These are phyloP conservation scores for Colletotrichum trifolii DNA, from an alignment of 2,329 filamentous ascomycete genomes.

Conservation along the genomic window DNA sequence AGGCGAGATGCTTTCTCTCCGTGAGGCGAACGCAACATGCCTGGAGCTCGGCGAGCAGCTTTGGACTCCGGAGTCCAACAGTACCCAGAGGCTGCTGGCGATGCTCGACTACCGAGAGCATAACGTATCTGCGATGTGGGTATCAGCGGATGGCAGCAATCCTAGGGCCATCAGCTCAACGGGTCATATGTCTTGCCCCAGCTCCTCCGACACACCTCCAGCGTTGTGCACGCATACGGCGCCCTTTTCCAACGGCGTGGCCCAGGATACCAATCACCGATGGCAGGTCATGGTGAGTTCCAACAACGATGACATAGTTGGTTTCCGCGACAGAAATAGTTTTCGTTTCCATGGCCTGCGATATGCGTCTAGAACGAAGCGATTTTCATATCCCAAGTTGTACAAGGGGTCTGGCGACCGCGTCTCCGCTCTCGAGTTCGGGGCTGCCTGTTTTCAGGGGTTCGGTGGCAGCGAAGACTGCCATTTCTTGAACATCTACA, in stretches of 20 bases:
- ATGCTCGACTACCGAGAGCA: constrained; percentile 49
- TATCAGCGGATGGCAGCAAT: constrained; percentile 40
- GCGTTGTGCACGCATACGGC: constrained; percentile 57
- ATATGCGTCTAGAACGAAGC: constrained; percentile 50
- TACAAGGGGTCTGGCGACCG: constrained; percentile 45
- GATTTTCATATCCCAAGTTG: constrained; percentile 52
- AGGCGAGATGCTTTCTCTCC: constrained; percentile 40
- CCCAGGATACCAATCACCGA: constrained; percentile 45
- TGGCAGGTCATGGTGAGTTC: constrained; percentile 52
- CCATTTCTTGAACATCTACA: constrained; percentile 59
- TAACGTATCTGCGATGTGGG: constrained; percentile 49
- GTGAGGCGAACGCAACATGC: constrained; percentile 46
- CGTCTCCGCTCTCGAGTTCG: constrained; percentile 45
- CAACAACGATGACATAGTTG: constrained; percentile 52
- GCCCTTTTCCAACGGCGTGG: constrained; percentile 49
- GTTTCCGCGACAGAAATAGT: constrained; percentile 56
- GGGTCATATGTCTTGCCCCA: constrained; percentile 40
- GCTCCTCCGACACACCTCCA: constrained; percentile 41
- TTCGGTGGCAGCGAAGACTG: constrained; percentile 52
- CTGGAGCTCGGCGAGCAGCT: constrained; percentile 52
- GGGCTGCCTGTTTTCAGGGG: constrained; percentile 50
- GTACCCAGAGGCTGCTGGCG: constrained; percentile 47
- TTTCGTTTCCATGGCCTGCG: constrained; percentile 61
- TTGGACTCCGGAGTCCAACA: constrained; percentile 47
- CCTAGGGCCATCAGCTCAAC: constrained; percentile 43